Evolutionary conservation across 441 rosid species (phyloP).

Genomic region (Caryocar brasiliense): DNA sequence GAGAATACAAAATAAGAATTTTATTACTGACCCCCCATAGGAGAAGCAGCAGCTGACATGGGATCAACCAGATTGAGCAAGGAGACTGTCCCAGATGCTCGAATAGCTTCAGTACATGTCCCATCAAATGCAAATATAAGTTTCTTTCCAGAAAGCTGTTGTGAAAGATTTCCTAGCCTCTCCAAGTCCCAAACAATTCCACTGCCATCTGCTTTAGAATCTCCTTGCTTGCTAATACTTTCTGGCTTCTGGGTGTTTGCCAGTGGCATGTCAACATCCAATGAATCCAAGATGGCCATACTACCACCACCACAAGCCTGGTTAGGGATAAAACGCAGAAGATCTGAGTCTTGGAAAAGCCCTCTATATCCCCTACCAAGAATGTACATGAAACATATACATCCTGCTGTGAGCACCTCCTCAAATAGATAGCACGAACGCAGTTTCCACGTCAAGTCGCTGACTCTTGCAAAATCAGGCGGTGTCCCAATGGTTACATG

Average conservation of each 20-base stretch:
- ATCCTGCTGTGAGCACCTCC: conserved; percentile 97
- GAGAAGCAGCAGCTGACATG: conserved; percentile 98
- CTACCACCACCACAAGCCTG: conserved; percentile 99
- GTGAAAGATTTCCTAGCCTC: conserved; percentile 71
- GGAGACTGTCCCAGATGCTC: conserved; percentile 72
- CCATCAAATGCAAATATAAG: conserved; percentile 99
- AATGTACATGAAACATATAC: conserved; percentile 95
- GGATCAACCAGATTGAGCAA: conserved; percentile 99
- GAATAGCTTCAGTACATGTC: conserved; percentile 76
- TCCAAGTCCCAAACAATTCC: conserved; percentile 99
- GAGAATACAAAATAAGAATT: not conserved
- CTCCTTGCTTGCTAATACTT: conserved; percentile 61
- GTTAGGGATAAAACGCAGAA: conserved; percentile 92
- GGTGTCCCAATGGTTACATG: conserved; percentile 95
- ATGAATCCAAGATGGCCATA: conserved; percentile 95
- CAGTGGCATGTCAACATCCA: conserved; percentile 72
- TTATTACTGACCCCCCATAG: conserved; percentile 73
- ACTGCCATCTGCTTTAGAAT: conserved; percentile 87
- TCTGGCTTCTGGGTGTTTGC: conserved; percentile 65
- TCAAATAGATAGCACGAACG: conserved; percentile 98
- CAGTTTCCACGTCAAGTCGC: conserved; percentile 83
- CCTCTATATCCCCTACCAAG: conserved; percentile 99
- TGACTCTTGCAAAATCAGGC: conserved; percentile 63
- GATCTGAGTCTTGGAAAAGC: conserved; percentile 91
- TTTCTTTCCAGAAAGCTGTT: conserved; percentile 95